Evolutionary conservation across 345 rosid genomes (phyloP).

Genomic region (Eutrema japonicum): DNA sequence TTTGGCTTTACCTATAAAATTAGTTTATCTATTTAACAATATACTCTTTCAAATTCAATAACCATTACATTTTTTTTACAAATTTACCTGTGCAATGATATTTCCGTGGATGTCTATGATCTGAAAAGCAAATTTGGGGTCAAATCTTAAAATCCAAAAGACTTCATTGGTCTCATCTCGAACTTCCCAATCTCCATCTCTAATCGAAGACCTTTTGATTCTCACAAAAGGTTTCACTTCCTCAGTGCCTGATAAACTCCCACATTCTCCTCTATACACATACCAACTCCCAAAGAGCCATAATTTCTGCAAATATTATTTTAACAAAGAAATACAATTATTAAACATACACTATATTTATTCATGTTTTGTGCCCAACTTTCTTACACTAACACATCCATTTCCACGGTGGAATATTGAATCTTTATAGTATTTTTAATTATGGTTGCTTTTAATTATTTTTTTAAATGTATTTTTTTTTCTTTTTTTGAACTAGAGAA

Average conservation of each 20-base stretch:
- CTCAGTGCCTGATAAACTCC: constrained; percentile 29
- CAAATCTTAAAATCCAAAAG: constrained; percentile 45
- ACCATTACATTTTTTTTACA: too few species aligned
- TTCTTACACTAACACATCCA: not conserved
- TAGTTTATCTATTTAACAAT: not conserved
- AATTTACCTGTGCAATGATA: constrained; percentile 43
- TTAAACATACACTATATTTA: not conserved
- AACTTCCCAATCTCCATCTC: constrained; percentile 47
- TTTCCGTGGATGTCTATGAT: constrained; percentile 37
- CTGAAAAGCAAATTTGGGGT: constrained; percentile 41
- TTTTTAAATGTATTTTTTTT: not conserved
- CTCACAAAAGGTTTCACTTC: constrained; percentile 40
- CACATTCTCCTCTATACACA: constrained; percentile 46
- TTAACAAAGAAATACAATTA: not conserved
- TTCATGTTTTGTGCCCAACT: not conserved
- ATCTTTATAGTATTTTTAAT: not conserved
- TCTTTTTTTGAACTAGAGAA: not conserved
- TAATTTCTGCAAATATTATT: constrained; percentile 34
- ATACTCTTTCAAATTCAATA: not conserved
- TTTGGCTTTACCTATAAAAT: constrained; percentile 57
- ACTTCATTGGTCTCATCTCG: constrained; percentile 44
- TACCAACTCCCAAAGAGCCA: constrained; percentile 45
- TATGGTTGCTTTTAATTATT: not conserved
- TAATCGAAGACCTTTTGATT: constrained; percentile 37
- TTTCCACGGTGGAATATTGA: not conserved